Base-by-base conservation (phyloP, 768 basidiomycete species). In the Pholiota molesta region DNA sequence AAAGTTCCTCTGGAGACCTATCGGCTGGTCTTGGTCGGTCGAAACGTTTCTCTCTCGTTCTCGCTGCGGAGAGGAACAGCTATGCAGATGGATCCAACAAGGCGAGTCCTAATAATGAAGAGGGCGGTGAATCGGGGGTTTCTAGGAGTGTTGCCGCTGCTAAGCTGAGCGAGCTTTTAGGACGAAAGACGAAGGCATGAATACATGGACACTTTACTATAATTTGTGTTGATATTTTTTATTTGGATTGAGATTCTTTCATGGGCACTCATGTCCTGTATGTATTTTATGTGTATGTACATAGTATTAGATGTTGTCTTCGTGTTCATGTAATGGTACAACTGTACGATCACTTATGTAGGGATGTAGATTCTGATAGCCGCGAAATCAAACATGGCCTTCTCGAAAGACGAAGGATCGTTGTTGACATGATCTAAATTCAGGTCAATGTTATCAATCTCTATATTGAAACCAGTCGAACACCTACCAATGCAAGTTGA, bases 321-420 rank as follows among this genome's bases (percentile, higher is more conserved):
- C 42, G 10, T 37, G 42, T 17, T 19, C 16, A 44, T 44, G n/a
- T n/a, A 40, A 17, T 40, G 31, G 39, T 44, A 44, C 42, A 44
- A 19, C 42, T 21, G 2, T 11, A 40, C 42, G 26, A 26, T 26
- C 31, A 8, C 8, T 59, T 23, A 33, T 47, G 9, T 13, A 16
- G 40, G 42, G 0, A 29, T 51, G 55, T 79, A 79, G 2, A 79
- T 67, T 37, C 79, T 80, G 53, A 92, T 72, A 1, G 82, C 80
- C 29, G 81, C 82, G 71, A 92, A 79, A 40, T 90, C 83, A 75
- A 90, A 92, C 76, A 83, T 91, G 1, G 91, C 89, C 16, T 85
- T 73, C n/a, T 65, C 47, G 73, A 91, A 92, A 11, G 84, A 83
- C 10, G 66, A 63, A 0, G 91, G 90, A 71, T 89, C 86, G 66